Base-by-base conservation (phyloP, 306 rosid species). In the Fragaria nilgerrensis region DNA sequence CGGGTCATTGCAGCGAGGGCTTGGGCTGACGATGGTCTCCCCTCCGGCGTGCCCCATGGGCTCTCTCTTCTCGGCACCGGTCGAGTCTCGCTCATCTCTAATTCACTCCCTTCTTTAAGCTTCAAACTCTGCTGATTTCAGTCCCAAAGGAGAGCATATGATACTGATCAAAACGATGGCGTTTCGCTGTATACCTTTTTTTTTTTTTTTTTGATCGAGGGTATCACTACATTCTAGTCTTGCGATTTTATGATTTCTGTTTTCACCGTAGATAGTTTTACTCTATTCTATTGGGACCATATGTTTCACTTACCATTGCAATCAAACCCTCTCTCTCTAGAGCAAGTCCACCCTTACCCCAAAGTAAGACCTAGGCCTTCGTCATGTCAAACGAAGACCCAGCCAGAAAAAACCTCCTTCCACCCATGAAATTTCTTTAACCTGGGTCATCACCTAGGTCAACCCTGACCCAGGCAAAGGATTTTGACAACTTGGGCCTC, bases 1-100 rank as follows among this genome's bases (percentile, higher is more conserved):
- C 97, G n/a, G 89, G 55, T 95, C 98, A 77, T 95, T 92, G 92
- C 98, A 95, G 52, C 97, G 86, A 81, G 77, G 98, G 88, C 81
- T 89, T 92, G 14, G 97, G 98, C 67, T 95, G 87, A 16, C 91
- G 97, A 77, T 86, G 89, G 2, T 88, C 85, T 9, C n/a, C 89
- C 97, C 70, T 90, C 94, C 5, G 96, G 86, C 12, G 76, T 20
- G 5, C 98, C 98, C 97, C 98, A 95, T 64, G 98, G 97, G 73
- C 97, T 92, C 82, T 95, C 97, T 85, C 97, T 86, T 77, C 98
- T 84, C 22, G 91, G 96, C 50, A 95, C 96, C 2, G 98, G 96
- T 66, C 98, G 87, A 39, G 89, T 70, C 86, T 88, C 93, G 74
- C 91, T 85, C 97, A 87, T 76, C 63, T 12, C 22, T 5, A 4